Conservation (phyloP, 441 rosid genomes). For the Gossypium lobatum region DNA sequence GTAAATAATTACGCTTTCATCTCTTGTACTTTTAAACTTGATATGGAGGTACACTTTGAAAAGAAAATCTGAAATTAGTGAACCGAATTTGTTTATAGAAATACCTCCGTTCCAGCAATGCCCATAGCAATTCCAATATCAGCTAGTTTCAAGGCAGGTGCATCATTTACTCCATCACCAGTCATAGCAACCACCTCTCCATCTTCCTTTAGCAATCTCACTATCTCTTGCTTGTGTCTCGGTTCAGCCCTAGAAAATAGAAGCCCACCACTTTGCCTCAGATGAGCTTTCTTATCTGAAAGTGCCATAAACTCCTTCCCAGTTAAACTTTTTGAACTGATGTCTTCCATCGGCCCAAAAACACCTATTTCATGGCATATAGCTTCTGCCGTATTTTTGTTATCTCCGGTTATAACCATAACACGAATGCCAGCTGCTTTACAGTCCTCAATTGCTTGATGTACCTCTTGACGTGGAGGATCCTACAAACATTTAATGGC, state of each 20-base stretch:
- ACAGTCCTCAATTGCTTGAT: slow-evolving; percentile 40
- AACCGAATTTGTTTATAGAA: neutral
- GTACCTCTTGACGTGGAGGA: slow-evolving; percentile 47
- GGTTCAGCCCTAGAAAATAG: slow-evolving; percentile 50
- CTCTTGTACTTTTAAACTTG: slow-evolving; percentile 14
- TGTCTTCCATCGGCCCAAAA: slow-evolving; percentile 29
- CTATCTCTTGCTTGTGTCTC: slow-evolving; percentile 48
- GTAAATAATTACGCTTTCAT: neutral
- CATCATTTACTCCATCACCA: slow-evolving; percentile 51
- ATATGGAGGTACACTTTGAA: neutral
- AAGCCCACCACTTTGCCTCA: slow-evolving; percentile 37
- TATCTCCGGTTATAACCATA: slow-evolving; percentile 47
- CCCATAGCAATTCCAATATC: slow-evolving; percentile 52
- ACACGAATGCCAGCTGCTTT: slow-evolving; percentile 42
- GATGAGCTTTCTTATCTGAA: slow-evolving; percentile 24
- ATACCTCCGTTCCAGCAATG: slow-evolving; percentile 47
- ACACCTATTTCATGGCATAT: slow-evolving; percentile 42
- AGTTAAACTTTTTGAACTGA: slow-evolving; percentile 27
- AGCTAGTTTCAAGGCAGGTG: slow-evolving; percentile 48
- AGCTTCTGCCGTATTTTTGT: slow-evolving; percentile 42
- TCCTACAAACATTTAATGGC: slow-evolving; percentile 26
- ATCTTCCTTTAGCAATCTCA: slow-evolving; percentile 46
- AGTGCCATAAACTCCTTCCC: slow-evolving; percentile 37
- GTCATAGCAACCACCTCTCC: slow-evolving; percentile 55
- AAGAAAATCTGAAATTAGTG: neutral